Evolutionary conservation across 768 basidiomycete genomes (phyloP).

Genomic region (Amanita muscaria): DNA sequence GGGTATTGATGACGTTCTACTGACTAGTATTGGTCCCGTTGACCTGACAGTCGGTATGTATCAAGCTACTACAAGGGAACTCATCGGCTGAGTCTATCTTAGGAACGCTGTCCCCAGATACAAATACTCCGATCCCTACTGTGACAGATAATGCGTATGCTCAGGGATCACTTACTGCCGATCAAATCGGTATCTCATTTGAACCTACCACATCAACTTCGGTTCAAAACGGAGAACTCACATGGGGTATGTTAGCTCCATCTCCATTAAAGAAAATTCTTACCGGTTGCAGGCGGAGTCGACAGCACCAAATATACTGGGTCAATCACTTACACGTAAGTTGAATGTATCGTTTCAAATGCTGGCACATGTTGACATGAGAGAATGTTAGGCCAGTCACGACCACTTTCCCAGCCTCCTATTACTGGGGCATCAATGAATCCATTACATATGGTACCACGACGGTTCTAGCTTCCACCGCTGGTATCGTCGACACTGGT

Average conservation of each 20-base stretch:
- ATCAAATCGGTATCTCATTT: slow-evolving; percentile 44
- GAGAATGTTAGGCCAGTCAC: slow-evolving; percentile 33
- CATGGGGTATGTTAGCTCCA: slow-evolving; percentile 33
- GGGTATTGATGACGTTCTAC: not conserved
- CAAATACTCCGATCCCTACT: slow-evolving; percentile 33
- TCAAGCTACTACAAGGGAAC: not conserved
- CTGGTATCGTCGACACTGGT: slow-evolving; percentile 56
- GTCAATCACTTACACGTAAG: slow-evolving; percentile 32
- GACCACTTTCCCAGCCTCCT: slow-evolving; percentile 31
- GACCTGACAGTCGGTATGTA: slow-evolving; percentile 38
- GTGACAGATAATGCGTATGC: slow-evolving; percentile 47
- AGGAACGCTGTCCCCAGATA: slow-evolving; percentile 27
- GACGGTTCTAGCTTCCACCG: slow-evolving; percentile 34
- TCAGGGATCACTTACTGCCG: slow-evolving; percentile 28
- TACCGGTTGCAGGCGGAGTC: slow-evolving; percentile 26
- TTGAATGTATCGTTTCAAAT: not conserved
- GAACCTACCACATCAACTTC: slow-evolving; percentile 28
- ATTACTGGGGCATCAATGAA: slow-evolving; percentile 57
- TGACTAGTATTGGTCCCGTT: slow-evolving; percentile 51
- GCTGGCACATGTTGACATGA: not conserved
- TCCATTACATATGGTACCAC: slow-evolving; percentile 41
- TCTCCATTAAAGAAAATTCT: slow-evolving; percentile 14
- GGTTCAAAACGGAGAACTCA: slow-evolving; percentile 41
- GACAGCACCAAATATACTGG: slow-evolving; percentile 38
- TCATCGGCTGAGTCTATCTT: not conserved